Conservation (phyloP, 495 filamentous ascomycete genomes). For the Lepidopterella palustris region DNA sequence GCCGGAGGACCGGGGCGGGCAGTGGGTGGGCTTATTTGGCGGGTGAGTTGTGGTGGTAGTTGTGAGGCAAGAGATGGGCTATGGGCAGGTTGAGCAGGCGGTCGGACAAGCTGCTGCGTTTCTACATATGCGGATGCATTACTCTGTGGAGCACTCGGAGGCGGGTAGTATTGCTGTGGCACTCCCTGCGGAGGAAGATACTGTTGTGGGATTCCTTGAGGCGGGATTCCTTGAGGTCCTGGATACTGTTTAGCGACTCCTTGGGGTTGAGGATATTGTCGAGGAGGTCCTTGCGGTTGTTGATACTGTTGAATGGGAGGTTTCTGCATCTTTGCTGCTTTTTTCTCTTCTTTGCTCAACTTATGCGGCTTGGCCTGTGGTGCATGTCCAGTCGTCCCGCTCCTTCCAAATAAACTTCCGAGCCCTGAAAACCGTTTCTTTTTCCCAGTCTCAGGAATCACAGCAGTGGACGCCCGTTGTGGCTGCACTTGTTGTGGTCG, state of each 20-base stretch:
- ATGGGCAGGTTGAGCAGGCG: background rate
- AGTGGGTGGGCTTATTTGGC: slow-evolving; percentile 1
- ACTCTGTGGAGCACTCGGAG: background rate
- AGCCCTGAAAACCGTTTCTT: slow-evolving; percentile 46
- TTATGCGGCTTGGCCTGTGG: slow-evolving; percentile 7
- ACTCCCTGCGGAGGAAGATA: slow-evolving; percentile 2
- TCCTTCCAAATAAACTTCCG: slow-evolving; percentile 31
- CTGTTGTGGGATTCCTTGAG: slow-evolving; percentile 8
- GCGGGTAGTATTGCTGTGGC: slow-evolving; percentile 7
- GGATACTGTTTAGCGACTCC: slow-evolving; percentile 6
- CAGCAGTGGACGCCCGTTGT: slow-evolving; percentile 11
- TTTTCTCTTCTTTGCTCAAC: slow-evolving; percentile 25
- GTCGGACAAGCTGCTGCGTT: slow-evolving; percentile 15
- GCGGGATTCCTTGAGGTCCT: slow-evolving; percentile 13
- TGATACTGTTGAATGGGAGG: slow-evolving; percentile 12
- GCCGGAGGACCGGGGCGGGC: background rate
- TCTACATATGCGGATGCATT: slow-evolving; percentile 16
- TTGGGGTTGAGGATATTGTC: slow-evolving; percentile 12
- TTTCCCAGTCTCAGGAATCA: slow-evolving; percentile 35
- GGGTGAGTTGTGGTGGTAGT: background rate
- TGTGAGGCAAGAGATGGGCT: background rate
- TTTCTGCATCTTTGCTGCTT: slow-evolving; percentile 20
- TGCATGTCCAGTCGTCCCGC: slow-evolving; percentile 9
- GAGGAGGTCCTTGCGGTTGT: slow-evolving; percentile 3
- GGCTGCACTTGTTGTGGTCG: slow-evolving; percentile 1